These are phyloP conservation scores for Purshia tridentata DNA, from an alignment of 306 rosid species.

Conservation along the genomic window DNA sequence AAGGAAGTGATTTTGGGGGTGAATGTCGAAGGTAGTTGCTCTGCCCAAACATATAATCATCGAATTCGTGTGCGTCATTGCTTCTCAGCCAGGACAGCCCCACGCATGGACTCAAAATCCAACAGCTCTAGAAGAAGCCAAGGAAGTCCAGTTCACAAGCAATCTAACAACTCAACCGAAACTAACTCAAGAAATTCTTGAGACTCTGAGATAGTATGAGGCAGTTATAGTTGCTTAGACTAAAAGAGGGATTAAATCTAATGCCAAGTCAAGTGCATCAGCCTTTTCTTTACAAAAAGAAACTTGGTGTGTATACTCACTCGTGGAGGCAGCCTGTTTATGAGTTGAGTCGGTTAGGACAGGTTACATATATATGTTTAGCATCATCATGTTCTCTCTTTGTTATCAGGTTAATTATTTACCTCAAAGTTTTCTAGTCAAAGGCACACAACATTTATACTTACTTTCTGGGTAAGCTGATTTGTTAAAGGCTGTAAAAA, in stretches of 20 bases:
- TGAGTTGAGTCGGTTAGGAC: neutral
- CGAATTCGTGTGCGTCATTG: slow-evolving; percentile 62
- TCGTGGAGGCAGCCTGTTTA: slow-evolving; percentile 1
- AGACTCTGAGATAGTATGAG: neutral
- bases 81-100: slow-evolving; percentile 54
- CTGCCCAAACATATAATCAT: slow-evolving; percentile 41
- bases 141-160: slow-evolving; percentile 20
- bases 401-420: neutral
- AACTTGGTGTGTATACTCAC: slow-evolving; percentile 6
- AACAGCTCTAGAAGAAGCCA: slow-evolving; percentile 47
- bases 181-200: slow-evolving; percentile 5
- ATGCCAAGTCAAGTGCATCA: neutral
- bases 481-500: neutral
- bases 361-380: slow-evolving; percentile 8
- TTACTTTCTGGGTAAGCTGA: neutral
- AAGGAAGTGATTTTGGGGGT: slow-evolving; percentile 69
- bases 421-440: slow-evolving; percentile 10
- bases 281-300: neutral
- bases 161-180: slow-evolving; percentile 12
- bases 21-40: slow-evolving; percentile 67
- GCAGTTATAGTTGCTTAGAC: neutral
- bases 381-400: neutral
- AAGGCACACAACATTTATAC: neutral
- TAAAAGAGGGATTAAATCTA: neutral
- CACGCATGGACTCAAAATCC: slow-evolving; percentile 49